Evolutionary conservation across 2,329 filamentous ascomycete genomes (phyloP).

Genomic region (Alternaria incomplexa): DNA sequence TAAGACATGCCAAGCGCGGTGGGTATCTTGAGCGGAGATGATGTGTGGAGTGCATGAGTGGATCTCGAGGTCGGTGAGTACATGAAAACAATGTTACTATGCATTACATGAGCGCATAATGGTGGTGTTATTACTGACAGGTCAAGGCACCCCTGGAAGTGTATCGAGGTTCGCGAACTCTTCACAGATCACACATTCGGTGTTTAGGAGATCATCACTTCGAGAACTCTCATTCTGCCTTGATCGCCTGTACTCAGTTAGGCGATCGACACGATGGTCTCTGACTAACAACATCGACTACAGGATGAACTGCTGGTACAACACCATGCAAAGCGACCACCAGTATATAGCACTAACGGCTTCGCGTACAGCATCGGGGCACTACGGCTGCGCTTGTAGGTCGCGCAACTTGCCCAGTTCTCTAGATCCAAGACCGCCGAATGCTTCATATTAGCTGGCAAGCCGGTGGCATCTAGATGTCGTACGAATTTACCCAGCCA

Average conservation of each 20-base stretch:
- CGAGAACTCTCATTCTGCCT: neutral
- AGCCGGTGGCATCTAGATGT: neutral
- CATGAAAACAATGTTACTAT: neutral
- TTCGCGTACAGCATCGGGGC: neutral
- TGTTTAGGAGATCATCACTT: neutral
- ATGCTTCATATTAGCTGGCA: neutral
- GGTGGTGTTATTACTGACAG: neutral
- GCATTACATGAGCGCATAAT: neutral
- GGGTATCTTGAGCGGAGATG: conserved; percentile 3
- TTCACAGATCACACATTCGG: neutral
- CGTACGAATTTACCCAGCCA: neutral
- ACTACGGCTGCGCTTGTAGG: neutral
- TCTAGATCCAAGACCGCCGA: neutral
- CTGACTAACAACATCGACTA: neutral
- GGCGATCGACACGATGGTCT: neutral
- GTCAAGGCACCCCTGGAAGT: neutral
- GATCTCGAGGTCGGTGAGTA: conserved; percentile 2
- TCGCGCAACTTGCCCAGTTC: neutral
- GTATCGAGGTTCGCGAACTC: neutral
- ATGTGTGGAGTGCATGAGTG: conserved; percentile 9
- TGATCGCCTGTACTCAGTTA: neutral
- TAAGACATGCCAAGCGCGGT: conserved; percentile 5
- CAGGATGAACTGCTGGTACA: neutral
- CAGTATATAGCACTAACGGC: neutral
- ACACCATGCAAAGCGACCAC: neutral